These are phyloP conservation scores for Pichia sp. DNA, from an alignment of 1,139 yeast genomes.

Conservation along the genomic window DNA sequence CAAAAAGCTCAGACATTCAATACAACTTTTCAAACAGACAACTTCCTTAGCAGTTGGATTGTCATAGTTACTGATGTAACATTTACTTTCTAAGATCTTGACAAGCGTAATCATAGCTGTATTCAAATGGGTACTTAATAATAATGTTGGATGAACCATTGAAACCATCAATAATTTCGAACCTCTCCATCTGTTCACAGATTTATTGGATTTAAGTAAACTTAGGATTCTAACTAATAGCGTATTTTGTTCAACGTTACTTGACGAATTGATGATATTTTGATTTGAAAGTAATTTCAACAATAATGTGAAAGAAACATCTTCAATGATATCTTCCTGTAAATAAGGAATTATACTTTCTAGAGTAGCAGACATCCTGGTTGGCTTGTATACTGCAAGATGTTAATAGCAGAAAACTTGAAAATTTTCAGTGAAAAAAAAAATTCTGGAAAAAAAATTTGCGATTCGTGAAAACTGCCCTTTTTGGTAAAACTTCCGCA, in stretches of 20 bases:
- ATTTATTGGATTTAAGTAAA: slow-evolving; percentile 41
- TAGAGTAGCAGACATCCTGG: slow-evolving; percentile 6
- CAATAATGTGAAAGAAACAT: slow-evolving; percentile 10
- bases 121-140: slow-evolving; percentile 53
- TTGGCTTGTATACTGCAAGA: background rate
- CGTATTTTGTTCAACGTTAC: slow-evolving; percentile 47
- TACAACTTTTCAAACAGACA: slow-evolving; percentile 26
- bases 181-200: slow-evolving; percentile 55
- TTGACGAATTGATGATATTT: slow-evolving; percentile 17
- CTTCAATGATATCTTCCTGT: slow-evolving; percentile 14
- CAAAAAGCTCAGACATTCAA: slow-evolving; percentile 45
- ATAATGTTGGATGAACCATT: slow-evolving; percentile 38
- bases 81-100: slow-evolving; percentile 47
- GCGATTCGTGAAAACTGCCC: no score
- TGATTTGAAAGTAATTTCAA: slow-evolving; percentile 17
- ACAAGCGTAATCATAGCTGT: slow-evolving; percentile 47
- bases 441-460: slow-evolving; percentile 1
- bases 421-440: no score
- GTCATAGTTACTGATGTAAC: slow-evolving; percentile 32
- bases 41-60: slow-evolving; percentile 22
- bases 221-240: slow-evolving; percentile 48
- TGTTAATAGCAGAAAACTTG: no score
- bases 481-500: no score
- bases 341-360: slow-evolving; percentile 15
- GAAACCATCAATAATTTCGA: slow-evolving; percentile 45